Base-by-base conservation (phyloP, 768 basidiomycete species). In the Lactifluus rugatus region DNA sequence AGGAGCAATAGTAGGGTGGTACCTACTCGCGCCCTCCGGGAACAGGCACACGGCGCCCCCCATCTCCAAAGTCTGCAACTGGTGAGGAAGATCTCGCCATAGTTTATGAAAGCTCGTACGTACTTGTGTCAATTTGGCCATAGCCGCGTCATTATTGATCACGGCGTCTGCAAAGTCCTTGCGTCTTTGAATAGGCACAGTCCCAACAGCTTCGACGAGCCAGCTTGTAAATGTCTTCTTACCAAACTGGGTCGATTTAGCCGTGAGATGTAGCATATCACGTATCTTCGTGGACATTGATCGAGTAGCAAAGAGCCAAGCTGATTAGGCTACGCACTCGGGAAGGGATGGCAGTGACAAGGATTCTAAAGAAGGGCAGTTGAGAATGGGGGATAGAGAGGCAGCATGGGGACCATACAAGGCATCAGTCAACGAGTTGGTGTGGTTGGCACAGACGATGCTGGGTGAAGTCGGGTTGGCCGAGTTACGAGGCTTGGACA, bases 191-290 rank as follows among this genome's bases (percentile, higher is more conserved):
- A 94, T 80, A 1, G 92, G 92, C 2, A 94, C 79, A 1, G 93
- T 92, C 13, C 92, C 93, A 10, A 87, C 87, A 17, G 84, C 83
- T 69, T 93, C 89, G 50, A 94, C 90, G 19, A 94, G 77, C 91
- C 92, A 93, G 61, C 86, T 89, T 8, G 87, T 90, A 69, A 94
- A 90, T 2, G 89, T 93, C 62, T 70, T 79, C 44, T 78, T 83
- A 2, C 89, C 88, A 65, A 94, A 94, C 64, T 87, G 86, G 0
- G 91, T 89, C 41, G 89, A 80, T 67, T 94, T 94, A 11, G 92
- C 92, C 0, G 92, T 94, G 42, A 94, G 72, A 13, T 91, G 83
- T 5, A 94, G 71, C 76, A 91, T 82, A 64, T 84, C 83, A 31
- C 91, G 86, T 62, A 76, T 80, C 87, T 89, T 66, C 10, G 26